Evolutionary conservation across 192 early-diverging fungal genomes (phyloP).

Genomic region (Phycomyces nitens): DNA sequence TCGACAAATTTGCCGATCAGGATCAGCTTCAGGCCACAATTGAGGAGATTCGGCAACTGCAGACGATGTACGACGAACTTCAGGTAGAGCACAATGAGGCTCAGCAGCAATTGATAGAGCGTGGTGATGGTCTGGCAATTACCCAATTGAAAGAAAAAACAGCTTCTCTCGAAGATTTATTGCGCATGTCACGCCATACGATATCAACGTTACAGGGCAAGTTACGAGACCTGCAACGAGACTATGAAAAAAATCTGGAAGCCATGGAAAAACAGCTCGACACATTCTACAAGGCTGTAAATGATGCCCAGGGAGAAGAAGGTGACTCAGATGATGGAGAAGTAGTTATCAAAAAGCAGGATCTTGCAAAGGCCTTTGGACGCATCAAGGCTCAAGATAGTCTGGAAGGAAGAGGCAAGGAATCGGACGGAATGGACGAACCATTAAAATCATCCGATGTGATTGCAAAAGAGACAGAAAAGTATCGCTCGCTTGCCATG

Average conservation of each 20-base stretch:
- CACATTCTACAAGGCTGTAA: slow-evolving; percentile 9
- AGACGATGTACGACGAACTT: slow-evolving; percentile 63
- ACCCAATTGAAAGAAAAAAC: slow-evolving; percentile 53
- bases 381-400: slow-evolving; percentile 31
- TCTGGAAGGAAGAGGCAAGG: slow-evolving; percentile 20
- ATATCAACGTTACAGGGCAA: slow-evolving; percentile 70
- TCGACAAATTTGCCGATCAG: slow-evolving; percentile 77
- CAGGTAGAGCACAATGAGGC: slow-evolving; percentile 60
- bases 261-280: slow-evolving; percentile 17
- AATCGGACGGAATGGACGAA: background rate
- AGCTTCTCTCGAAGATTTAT: slow-evolving; percentile 38
- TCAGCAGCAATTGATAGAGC: slow-evolving; percentile 58
- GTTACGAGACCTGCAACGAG: slow-evolving; percentile 62
- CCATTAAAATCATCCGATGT: background rate
- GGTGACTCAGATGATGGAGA: slow-evolving; percentile 40
- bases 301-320: background rate
- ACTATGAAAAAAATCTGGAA: slow-evolving; percentile 62
- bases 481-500: slow-evolving; percentile 16
- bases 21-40: slow-evolving; percentile 70
- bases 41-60: slow-evolving; percentile 62
- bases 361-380: slow-evolving; percentile 20
- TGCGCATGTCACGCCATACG: slow-evolving; percentile 73
- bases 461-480: background rate
- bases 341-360: slow-evolving; percentile 2
- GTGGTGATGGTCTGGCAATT: slow-evolving; percentile 40